A percentile compares a stretch with the other conserved stretches of the same genome.
Evolutionary conservation across 2,329 filamentous ascomycete genomes (phyloP).

Genomic region (Teratosphaeria zuluensis): DNA sequence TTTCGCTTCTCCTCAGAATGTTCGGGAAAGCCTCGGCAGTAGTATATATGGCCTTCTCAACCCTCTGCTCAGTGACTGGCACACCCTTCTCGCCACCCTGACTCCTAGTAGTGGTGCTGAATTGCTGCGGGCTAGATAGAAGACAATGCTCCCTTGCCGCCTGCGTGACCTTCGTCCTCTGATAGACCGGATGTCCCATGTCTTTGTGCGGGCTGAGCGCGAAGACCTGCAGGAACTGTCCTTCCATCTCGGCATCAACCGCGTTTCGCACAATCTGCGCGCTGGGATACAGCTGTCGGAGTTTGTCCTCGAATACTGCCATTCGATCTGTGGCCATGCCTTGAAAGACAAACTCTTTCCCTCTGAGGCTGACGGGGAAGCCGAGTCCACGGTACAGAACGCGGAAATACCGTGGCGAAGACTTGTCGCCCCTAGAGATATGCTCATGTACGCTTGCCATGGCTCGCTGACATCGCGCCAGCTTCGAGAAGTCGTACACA

Average conservation of each 20-base stretch:
- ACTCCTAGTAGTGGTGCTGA: conserved; percentile 66
- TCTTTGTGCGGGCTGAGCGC: conserved; percentile 75
- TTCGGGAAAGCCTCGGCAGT: conserved; percentile 84
- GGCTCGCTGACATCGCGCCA: conserved; percentile 78
- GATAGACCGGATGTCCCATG: conserved; percentile 71
- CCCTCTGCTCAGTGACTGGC: conserved; percentile 59
- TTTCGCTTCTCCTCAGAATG: conserved; percentile 78
- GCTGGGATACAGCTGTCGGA: conserved; percentile 81
- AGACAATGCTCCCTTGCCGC: conserved; percentile 80
- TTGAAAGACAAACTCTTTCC: conserved; percentile 91
- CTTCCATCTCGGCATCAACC: conserved; percentile 67
- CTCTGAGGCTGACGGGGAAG: conserved; percentile 68
- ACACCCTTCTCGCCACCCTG: conserved; percentile 47
- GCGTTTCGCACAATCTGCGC: conserved; percentile 69
- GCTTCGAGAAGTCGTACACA: conserved; percentile 81
- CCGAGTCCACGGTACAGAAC: conserved; percentile 84
- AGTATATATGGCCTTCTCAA: conserved; percentile 76
- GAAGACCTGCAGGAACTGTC: conserved; percentile 79
- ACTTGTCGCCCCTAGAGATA: conserved; percentile 69
- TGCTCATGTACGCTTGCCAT: conserved; percentile 89
- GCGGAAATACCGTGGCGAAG: conserved; percentile 79
- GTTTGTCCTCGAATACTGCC: conserved; percentile 74
- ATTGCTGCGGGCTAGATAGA: conserved; percentile 64
- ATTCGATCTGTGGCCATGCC: conserved; percentile 67
- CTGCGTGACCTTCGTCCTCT: conserved; percentile 73